These are phyloP conservation scores for Dichotomocladium elegans DNA, from an alignment of 371 early-diverging fungal genomes.

Conservation along the genomic window DNA sequence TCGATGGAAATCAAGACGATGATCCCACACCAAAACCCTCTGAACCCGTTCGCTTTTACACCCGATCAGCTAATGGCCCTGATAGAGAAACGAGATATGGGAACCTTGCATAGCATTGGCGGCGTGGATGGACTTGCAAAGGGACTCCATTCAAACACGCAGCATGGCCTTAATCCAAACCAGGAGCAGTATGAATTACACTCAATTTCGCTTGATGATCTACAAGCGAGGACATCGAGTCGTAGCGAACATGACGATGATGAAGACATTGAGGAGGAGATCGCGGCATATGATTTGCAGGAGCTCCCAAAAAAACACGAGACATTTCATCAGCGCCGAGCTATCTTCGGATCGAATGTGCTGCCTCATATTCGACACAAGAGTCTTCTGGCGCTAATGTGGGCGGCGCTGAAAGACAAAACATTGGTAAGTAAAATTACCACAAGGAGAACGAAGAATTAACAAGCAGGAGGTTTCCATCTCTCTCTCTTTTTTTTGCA, in stretches of 20 bases:
- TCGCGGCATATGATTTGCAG: neutral
- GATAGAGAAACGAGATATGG: constrained; percentile 48
- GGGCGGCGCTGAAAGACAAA: constrained; percentile 79
- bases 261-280: constrained; percentile 5
- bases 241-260: constrained; percentile 1
- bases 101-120: constrained; percentile 36
- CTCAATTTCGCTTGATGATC: constrained; percentile 2
- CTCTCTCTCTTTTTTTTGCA: neutral
- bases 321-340: constrained; percentile 31
- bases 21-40: constrained; percentile 34
- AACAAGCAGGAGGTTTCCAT: neutral
- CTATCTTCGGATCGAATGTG: constrained; percentile 61
- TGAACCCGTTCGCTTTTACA: constrained; percentile 49
- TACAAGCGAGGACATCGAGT: neutral
- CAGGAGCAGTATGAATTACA: constrained; percentile 4
- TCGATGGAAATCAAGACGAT: constrained; percentile 10
- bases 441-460: neutral
- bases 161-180: constrained; percentile 24
- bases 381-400: constrained; percentile 63
- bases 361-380: constrained; percentile 61
- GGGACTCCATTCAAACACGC: constrained; percentile 50
- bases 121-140: constrained; percentile 47
- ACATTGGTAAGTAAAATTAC: constrained; percentile 59
- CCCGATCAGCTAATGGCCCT: constrained; percentile 39
- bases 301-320: constrained; percentile 1